Conservation (phyloP, 2,329 filamentous ascomycete genomes). For the Neurospora sp. region DNA sequence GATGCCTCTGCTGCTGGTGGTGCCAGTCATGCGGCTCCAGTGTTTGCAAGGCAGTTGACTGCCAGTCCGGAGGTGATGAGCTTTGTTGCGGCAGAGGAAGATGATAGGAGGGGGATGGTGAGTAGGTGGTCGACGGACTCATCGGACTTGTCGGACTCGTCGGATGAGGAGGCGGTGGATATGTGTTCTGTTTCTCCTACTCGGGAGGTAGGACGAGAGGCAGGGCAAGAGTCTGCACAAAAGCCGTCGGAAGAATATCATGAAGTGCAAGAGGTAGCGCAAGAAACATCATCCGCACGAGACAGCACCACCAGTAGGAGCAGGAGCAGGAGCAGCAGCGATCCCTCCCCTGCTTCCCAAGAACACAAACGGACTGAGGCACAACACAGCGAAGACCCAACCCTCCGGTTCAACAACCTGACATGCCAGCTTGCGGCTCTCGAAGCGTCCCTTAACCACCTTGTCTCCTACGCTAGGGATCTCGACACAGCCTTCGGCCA, state of each 20-base stretch:
- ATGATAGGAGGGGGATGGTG: background rate
- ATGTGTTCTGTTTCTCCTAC: background rate
- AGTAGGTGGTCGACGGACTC: background rate
- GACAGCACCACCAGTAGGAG: background rate
- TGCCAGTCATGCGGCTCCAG: background rate
- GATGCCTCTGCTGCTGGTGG: background rate
- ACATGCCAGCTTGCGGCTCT: background rate
- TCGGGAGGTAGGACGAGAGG: background rate
- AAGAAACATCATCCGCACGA: background rate
- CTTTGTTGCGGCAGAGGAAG: background rate
- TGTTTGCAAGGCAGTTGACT: background rate
- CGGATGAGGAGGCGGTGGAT: background rate
- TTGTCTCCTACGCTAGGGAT: too few relatives aligned
- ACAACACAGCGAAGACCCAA: background rate
- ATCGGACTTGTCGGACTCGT: background rate
- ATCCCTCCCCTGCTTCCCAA: background rate
- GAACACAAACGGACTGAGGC: background rate
- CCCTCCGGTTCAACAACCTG: background rate
- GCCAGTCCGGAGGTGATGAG: background rate
- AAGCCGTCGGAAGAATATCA: background rate
- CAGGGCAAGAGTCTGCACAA: background rate
- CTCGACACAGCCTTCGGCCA: background rate
- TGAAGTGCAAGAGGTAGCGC: rapidly evolving
- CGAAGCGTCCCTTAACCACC: background rate
- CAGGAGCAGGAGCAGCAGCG: background rate